phyloP scores from a whole-genome alignment of 805 yeast species.

The Trichomonascus vanleenenianus region DNA sequence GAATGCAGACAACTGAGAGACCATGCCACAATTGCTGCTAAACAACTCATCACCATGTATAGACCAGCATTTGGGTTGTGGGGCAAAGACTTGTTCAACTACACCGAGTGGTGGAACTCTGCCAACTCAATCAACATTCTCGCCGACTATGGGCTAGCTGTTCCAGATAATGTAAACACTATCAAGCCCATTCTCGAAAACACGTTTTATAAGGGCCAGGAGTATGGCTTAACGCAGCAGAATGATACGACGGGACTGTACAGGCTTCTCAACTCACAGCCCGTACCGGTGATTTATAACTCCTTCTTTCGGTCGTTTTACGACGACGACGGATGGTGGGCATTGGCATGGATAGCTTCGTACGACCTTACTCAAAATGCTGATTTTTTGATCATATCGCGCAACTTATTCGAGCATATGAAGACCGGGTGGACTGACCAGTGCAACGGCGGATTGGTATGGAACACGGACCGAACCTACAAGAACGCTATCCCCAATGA shows the following conservation, averaged over 20 bases:
- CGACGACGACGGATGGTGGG: constrained; percentile 17
- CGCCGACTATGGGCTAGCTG: neutral
- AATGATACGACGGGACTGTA: constrained; percentile 1
- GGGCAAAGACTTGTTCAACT: too few species aligned
- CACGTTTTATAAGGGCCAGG: constrained; percentile 3
- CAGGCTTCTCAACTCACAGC: neutral
- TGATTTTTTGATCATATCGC: constrained; percentile 8
- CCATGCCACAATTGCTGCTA: too few species aligned
- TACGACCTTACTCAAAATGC: constrained; percentile 8
- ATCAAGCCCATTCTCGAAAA: neutral
- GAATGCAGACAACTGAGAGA: too few species aligned
- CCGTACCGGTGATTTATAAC: constrained; percentile 4
- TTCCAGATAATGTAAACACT: neutral
- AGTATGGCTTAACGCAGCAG: neutral
- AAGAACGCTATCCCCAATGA: constrained; percentile 15
- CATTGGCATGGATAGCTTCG: constrained; percentile 12
- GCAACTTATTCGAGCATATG: constrained; percentile 7
- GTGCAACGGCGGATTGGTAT: constrained; percentile 14
- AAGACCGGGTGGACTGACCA: constrained; percentile 9
- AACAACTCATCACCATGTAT: too few species aligned
- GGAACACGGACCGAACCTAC: constrained; percentile 9
- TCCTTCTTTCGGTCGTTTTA: constrained; percentile 10
- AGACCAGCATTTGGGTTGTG: too few species aligned
- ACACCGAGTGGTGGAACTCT: constrained; percentile 9
- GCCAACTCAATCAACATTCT: constrained; percentile 3